phyloP scores from a whole-genome alignment of 176 grass and related monocot species.

The Thalia dealbata region DNA sequence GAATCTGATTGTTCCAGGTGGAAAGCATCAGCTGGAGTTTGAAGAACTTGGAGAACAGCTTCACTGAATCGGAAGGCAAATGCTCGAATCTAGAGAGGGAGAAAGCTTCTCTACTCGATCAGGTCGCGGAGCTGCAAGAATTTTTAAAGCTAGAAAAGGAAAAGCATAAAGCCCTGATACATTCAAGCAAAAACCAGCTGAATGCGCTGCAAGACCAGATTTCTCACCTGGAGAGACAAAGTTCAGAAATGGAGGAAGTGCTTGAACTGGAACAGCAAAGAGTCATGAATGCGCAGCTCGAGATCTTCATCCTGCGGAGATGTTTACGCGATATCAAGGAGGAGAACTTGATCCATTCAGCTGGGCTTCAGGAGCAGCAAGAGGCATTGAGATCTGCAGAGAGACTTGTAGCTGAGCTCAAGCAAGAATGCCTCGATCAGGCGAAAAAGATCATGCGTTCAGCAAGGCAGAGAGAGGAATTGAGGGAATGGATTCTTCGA shows the following conservation, averaged over 20 bases:
- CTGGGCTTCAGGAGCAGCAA: conserved; percentile 32
- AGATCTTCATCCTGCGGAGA: conserved; percentile 68
- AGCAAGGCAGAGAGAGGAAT: conserved; percentile 38
- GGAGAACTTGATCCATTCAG: conserved; percentile 33
- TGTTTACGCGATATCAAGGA: conserved; percentile 61
- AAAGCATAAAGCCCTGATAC: conserved; percentile 28
- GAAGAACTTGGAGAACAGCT: conserved; percentile 50
- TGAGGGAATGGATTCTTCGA: conserved; percentile 51
- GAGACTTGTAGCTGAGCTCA: neutral
- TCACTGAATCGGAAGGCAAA: conserved; percentile 53
- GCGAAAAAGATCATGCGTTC: conserved; percentile 28
- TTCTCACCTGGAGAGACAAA: conserved; percentile 38
- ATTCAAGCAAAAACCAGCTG: conserved; percentile 31
- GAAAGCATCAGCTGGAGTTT: conserved; percentile 59
- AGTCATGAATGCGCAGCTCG: conserved; percentile 45
- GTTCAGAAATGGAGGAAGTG: conserved; percentile 31
- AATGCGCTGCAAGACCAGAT: conserved; percentile 23
- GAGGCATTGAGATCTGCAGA: conserved; percentile 4
- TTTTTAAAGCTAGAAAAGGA: conserved; percentile 49
- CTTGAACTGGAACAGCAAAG: conserved; percentile 57
- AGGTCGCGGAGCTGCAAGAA: conserved; percentile 39
- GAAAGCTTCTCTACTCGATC: conserved; percentile 28
- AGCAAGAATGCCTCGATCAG: conserved; percentile 22
- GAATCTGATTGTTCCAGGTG: conserved; percentile 37
- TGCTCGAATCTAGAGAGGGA: conserved; percentile 58